Base-by-base conservation (phyloP, 441 rosid genomes). In the Aquilaria agallochum region DNA sequence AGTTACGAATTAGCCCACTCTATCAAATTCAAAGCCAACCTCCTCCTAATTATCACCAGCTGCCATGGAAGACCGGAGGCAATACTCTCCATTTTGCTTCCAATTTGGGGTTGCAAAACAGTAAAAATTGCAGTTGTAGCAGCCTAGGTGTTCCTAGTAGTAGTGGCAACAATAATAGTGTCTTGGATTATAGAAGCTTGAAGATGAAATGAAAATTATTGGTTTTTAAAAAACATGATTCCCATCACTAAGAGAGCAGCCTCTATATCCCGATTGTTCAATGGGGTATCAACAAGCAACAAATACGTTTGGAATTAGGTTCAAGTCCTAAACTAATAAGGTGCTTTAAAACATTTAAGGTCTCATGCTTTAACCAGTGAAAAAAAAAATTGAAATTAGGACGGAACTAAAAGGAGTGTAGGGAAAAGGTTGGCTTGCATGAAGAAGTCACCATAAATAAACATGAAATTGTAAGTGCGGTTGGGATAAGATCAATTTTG, bases 221-320 rank as follows among this genome's bases (percentile, higher is more conserved):
- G 15, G n/a, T 44, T 53, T 54, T 63, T 53, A 53, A 63, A 49
- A 36, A 36, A 8, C 42, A 36, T 5, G 1, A 20, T 20, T 20
- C 27, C 27, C 27, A 89, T 74, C 34, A 69, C 83, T 50, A 84
- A 60, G 58, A 95, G 81, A 64, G 99, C 97, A 67, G 92, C 74
- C 67, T 86, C 88, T 69, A 76, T 85, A 75, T 95, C 98, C 70
- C 90, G 80, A 72, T 83, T 92, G 69, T 82, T 78, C 70, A 89
- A 88, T 80, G 87, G 97, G 63, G 96, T 87, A 75, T 91, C 97
- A 72, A 82, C 87, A 67, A 95, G 94, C 74, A 95, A 79, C 6
- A 85, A 77, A 76, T 84, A 89, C 33, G 97, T 71, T 61, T 77
- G 7, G 86, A 75, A 77, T 95, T 85, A 64, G 97, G 27, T 20